Percentiles rank a stretch among this genome's conserved stretches.
Evolutionary conservation across 2,329 filamentous ascomycete genomes (phyloP).

Genomic region (Fusarium stilboides): DNA sequence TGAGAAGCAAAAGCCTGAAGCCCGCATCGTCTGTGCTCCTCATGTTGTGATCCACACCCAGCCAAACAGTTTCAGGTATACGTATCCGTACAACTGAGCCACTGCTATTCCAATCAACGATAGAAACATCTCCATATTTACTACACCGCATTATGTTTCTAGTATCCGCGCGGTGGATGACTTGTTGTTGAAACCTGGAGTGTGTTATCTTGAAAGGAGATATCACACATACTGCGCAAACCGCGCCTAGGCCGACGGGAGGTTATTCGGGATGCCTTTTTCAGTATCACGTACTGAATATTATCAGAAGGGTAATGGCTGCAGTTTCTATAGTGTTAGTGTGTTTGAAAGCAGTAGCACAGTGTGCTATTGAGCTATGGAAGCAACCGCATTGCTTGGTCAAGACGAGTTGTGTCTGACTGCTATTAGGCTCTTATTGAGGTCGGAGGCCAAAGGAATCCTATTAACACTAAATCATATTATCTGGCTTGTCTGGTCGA

Average conservation of each 20-base stretch:
- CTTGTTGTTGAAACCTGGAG: slow-evolving; percentile 10
- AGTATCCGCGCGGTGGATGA: slow-evolving; percentile 16
- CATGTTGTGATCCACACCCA: slow-evolving; percentile 33
- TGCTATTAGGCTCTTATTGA: neutral
- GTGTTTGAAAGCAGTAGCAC: neutral
- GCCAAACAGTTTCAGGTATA: slow-evolving; percentile 43
- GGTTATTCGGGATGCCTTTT: neutral
- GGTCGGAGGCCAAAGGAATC: neutral
- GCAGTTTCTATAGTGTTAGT: neutral
- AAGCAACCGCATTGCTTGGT: neutral
- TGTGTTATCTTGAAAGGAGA: slow-evolving; percentile 12
- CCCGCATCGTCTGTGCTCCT: slow-evolving; percentile 41
- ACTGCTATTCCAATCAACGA: slow-evolving; percentile 11
- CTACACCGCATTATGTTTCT: slow-evolving; percentile 23
- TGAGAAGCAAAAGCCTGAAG: slow-evolving; percentile 38
- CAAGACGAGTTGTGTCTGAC: neutral
- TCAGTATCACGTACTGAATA: neutral
- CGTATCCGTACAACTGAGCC: slow-evolving; percentile 26
- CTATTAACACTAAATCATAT: no score
- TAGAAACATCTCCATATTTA: slow-evolving; percentile 32
- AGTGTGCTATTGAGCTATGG: neutral
- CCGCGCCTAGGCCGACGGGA: neutral
- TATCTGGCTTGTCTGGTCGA: no score
- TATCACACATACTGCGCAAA: slow-evolving; percentile 2
- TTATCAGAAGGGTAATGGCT: neutral